Evolutionary conservation across 768 basidiomycete species (phyloP).

Genomic region (Russula sp.): DNA sequence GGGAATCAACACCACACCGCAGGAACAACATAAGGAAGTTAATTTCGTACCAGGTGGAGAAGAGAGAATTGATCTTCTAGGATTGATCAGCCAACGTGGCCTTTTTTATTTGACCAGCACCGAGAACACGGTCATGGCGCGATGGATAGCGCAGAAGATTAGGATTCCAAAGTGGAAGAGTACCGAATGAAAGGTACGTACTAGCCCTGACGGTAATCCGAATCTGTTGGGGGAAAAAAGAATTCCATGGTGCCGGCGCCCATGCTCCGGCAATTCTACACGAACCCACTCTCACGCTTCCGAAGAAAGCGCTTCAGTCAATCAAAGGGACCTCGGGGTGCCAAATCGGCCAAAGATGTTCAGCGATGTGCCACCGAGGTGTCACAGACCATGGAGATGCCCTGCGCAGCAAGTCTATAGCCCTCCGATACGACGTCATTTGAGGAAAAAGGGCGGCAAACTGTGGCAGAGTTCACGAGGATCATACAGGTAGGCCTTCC

Average conservation of each 20-base stretch:
- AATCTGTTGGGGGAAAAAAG: not conserved
- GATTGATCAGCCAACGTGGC: constrained; percentile 19
- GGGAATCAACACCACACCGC: not conserved
- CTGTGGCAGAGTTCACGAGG: constrained; percentile 2
- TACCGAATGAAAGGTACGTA: constrained; percentile 1
- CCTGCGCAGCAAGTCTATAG: not conserved
- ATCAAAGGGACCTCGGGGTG: constrained; percentile 1
- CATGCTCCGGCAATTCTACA: not conserved
- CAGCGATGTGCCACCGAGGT: constrained; percentile 10
- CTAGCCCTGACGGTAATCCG: not conserved
- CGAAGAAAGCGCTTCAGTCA: not conserved
- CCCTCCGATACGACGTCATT: not conserved
- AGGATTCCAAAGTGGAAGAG: constrained; percentile 13
- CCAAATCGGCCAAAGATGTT: constrained; percentile 11
- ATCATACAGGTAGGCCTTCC: not conserved
- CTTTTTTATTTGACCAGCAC: constrained; percentile 14
- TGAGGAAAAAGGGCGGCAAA: constrained; percentile 6
- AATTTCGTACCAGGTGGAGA: constrained; percentile 7
- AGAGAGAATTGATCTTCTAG: constrained; percentile 12
- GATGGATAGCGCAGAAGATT: constrained; percentile 5
- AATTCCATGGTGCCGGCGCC: not conserved
- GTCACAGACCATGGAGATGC: constrained; percentile 8
- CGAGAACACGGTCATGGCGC: constrained; percentile 19
- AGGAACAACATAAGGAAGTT: constrained; percentile 3
- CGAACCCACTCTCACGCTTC: not conserved